Conservation (phyloP, 352 stramenopile species). For the Globisporangium paroecandrum region DNA sequence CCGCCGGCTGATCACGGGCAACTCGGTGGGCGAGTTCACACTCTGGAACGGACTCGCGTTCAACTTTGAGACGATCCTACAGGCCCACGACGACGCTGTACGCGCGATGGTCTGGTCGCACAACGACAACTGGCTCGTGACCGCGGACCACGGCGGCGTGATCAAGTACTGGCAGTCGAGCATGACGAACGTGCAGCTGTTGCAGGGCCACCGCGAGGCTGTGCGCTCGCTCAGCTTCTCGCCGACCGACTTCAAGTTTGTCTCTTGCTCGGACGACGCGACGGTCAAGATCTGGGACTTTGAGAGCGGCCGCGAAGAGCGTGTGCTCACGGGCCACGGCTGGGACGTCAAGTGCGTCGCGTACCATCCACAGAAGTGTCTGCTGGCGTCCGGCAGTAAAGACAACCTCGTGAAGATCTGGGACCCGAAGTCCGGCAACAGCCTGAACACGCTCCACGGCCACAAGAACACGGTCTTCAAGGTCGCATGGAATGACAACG, state of each 20-base stretch:
- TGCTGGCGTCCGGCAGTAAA: constrained; percentile 95
- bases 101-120: constrained; percentile 90
- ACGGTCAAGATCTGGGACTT: constrained; percentile 94
- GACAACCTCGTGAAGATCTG: constrained; percentile 98
- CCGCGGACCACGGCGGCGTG: constrained; percentile 84
- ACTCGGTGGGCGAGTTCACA: constrained; percentile 97
- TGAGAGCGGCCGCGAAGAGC: constrained; percentile 90
- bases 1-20: constrained; percentile 93
- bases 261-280: constrained; percentile 95
- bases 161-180: constrained; percentile 93
- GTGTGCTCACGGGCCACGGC: constrained; percentile 93
- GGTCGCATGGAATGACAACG: constrained; percentile 96
- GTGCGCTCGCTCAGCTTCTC: constrained; percentile 96
- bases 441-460: constrained; percentile 93
- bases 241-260: constrained; percentile 97
- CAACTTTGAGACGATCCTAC: constrained; percentile 97
- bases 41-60: constrained; percentile 98
- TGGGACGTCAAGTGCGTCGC: constrained; percentile 98
- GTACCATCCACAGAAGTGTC: constrained; percentile 93
- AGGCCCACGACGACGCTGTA: constrained; percentile 86
- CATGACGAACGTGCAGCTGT: constrained; percentile 85
- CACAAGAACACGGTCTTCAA: constrained; percentile 99
- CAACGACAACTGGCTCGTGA: constrained; percentile 90
- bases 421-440: constrained; percentile 93
- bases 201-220: constrained; percentile 85